Conservation (phyloP, 805 yeast genomes). For the Saturnispora silvae region DNA sequence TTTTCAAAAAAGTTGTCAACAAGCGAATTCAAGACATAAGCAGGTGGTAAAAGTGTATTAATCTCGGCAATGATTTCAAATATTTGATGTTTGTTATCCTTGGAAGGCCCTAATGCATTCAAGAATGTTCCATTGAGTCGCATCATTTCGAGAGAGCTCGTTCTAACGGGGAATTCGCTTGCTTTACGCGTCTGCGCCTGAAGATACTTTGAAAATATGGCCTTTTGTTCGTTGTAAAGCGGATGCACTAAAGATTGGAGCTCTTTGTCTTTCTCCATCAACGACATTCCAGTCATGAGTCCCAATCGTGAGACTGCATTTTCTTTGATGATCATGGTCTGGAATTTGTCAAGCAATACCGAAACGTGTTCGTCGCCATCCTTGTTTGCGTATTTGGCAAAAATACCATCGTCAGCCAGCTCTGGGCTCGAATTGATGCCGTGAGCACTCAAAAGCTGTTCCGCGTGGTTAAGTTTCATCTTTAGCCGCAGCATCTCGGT, state of each 20-base stretch:
- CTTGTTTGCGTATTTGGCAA: slow-evolving; percentile 7
- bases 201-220: slow-evolving; percentile 6
- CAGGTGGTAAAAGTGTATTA: slow-evolving; percentile 31
- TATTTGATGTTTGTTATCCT: not conserved
- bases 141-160: slow-evolving; percentile 1
- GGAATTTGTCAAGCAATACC: slow-evolving; percentile 30
- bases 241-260: slow-evolving; percentile 24
- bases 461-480: slow-evolving; percentile 30
- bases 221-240: slow-evolving; percentile 20
- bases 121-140: not conserved
- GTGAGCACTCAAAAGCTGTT: slow-evolving; percentile 23
- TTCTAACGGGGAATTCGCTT: not conserved
- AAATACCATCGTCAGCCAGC: slow-evolving; percentile 18
- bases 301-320: slow-evolving; percentile 34
- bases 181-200: not conserved
- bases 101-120: not conserved
- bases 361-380: slow-evolving; percentile 28
- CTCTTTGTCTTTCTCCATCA: slow-evolving; percentile 29
- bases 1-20: slow-evolving; percentile 34
- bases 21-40: slow-evolving; percentile 30
- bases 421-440: no score
- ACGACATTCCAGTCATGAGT: slow-evolving; percentile 31
- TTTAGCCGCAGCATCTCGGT: slow-evolving; percentile 32
- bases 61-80: slow-evolving; percentile 18
- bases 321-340: slow-evolving; percentile 33